These are phyloP conservation scores for Cyclotella atomus DNA, from an alignment of 108 stramenopile genomes.

Conservation along the genomic window DNA sequence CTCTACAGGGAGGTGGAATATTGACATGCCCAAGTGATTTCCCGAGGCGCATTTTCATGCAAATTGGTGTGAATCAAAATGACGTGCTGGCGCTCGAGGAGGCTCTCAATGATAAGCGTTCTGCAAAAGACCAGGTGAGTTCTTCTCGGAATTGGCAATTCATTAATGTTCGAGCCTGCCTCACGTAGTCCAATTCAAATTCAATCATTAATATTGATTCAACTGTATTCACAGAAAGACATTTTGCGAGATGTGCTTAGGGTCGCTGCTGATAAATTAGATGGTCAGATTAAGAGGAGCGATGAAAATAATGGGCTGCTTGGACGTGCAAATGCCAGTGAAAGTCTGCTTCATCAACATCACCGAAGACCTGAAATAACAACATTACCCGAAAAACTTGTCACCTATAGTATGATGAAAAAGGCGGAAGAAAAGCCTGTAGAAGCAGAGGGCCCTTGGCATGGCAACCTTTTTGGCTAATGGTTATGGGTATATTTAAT, in stretches of 20 bases:
- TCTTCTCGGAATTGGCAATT: too few species aligned
- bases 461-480: constrained; percentile 38
- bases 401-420: constrained; percentile 65
- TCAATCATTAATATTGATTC: background rate
- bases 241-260: constrained; percentile 75
- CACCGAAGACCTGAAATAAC: constrained; percentile 42
- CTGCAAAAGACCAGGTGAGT: constrained; percentile 80
- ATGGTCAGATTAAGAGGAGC: constrained; percentile 33
- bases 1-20: constrained; percentile 87
- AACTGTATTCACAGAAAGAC: constrained; percentile 54
- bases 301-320: constrained; percentile 56
- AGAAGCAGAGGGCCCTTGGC: constrained; percentile 40
- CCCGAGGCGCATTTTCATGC: constrained; percentile 69
- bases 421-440: constrained; percentile 46
- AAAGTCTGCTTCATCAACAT: constrained; percentile 68
- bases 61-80: constrained; percentile 65
- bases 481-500: too few species aligned
- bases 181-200: too few species aligned
- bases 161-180: too few species aligned
- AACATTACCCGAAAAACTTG: constrained; percentile 78
- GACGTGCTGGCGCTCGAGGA: constrained; percentile 67
- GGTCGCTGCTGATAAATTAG: constrained; percentile 75
- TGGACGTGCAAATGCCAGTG: constrained; percentile 66
- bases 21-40: constrained; percentile 68
- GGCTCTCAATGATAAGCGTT: constrained; percentile 63